Base-by-base conservation (phyloP, 2,329 filamentous ascomycete species). In the Allantophomopsis cytisporea region DNA sequence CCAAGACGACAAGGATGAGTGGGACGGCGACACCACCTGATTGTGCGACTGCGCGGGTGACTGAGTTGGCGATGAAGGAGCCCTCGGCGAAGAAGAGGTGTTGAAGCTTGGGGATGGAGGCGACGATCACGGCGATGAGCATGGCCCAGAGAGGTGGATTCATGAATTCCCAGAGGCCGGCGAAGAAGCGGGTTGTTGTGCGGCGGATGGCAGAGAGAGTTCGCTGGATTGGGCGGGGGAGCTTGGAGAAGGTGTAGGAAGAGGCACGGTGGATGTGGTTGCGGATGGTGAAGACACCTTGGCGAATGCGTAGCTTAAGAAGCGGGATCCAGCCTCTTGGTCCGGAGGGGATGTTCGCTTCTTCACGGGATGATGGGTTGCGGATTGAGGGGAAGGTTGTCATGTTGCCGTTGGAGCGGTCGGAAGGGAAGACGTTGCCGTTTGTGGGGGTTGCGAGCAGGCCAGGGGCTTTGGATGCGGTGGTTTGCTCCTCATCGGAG, bases 111-210 rank as follows among this genome's bases (percentile, higher is more conserved):
- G 91, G 91, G 5, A 95, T 74, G 1, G 87, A 94, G 2, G 91
- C 91, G 5, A 98, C 83, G 38, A 94, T 63, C 35, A 96, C 80
- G n/a, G 91, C 85, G 31, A 79, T 66, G 28, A 96, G 65, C 91
- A 98, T 96, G 21, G 91, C 88, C 87, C 88, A 96, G 18, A 98
- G 76, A 1, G 91, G 91, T 33, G 91, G 89, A 60, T 96, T 96
- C 89, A 98, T 96, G 59, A 95, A 94, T 36, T 83, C 82, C 83
- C 83, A 91, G 11, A 88, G 57, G 39, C 87, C 87, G 37, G 61
- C 62, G 48, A 73, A 60, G 49, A 84, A 80, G 45, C 57, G 71
- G 58, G 49, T 50, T 21, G 63, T 39, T 33, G 57, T 60, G 23
- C 53, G 57, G 35, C 57, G 62, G 14, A 63, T 45, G 17, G 18